Conservation (phyloP, 805 yeast species). For the Myxozyma nipponensis region DNA sequence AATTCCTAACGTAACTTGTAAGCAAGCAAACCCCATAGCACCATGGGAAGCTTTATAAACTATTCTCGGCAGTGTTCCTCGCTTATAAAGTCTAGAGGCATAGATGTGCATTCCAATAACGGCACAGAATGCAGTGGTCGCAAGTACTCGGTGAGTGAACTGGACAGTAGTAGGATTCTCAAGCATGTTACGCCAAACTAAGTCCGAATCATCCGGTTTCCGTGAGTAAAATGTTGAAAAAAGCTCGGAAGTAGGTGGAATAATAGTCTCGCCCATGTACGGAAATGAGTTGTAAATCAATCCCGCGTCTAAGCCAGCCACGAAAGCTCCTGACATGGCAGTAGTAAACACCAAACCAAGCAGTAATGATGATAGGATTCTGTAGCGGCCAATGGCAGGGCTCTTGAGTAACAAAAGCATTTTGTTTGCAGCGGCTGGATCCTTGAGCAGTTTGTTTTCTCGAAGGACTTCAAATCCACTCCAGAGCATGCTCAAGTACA, state of each 20-base stretch:
- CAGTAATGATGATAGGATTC: conserved; percentile 53
- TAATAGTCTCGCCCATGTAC: conserved; percentile 74
- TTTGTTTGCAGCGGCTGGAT: conserved; percentile 56
- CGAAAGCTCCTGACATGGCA: conserved; percentile 97
- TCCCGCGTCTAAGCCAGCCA: conserved; percentile 98
- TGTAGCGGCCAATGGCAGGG: conserved; percentile 55
- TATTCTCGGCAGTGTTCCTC: conserved; percentile 49
- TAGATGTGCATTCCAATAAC: conserved; percentile 50
- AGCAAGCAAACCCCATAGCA: conserved; percentile 75
- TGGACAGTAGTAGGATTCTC: conserved; percentile 98
- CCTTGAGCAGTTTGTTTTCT: conserved; percentile 64
- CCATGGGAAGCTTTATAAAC: conserved; percentile 58
- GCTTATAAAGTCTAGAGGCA: conserved; percentile 37
- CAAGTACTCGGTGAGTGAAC: conserved; percentile 80
- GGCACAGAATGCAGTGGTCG: conserved; percentile 71
- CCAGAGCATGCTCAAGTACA: conserved; percentile 85
- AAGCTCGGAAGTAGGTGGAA: conserved; percentile 75
- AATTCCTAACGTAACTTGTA: conserved; percentile 85
- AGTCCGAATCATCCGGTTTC: conserved; percentile 61
- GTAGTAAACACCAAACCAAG: conserved; percentile 74
- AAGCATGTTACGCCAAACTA: conserved; percentile 85
- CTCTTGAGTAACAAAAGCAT: conserved; percentile 53
- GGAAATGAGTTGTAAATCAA: conserved; percentile 94
- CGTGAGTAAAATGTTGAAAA: conserved; percentile 72
- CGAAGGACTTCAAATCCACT: conserved; percentile 81